Conservation (phyloP, 179 eudicot genomes). For the Gypsophila paniculata region DNA sequence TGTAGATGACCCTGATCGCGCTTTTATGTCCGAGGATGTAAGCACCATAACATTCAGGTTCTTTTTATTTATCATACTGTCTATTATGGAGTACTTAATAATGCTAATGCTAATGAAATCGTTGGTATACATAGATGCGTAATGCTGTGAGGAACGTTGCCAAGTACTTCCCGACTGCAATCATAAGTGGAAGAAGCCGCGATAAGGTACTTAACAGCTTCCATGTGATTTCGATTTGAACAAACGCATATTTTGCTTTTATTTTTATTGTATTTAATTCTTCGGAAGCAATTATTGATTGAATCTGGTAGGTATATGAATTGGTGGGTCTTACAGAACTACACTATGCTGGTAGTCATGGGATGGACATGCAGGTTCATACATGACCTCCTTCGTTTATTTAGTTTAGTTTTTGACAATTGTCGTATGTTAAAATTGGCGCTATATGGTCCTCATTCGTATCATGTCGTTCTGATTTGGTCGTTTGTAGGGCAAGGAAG, state of each 20-base stretch:
- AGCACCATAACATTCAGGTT: slow-evolving; percentile 11
- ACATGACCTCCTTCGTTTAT: neutral
- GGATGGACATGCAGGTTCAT: slow-evolving; percentile 80
- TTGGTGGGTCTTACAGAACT: slow-evolving; percentile 68
- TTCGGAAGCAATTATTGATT: neutral
- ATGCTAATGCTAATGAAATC: neutral
- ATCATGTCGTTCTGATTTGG: slow-evolving; percentile 1
- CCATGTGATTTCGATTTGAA: neutral
- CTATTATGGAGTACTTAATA: neutral
- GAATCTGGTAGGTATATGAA: slow-evolving; percentile 50
- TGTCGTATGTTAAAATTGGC: neutral
- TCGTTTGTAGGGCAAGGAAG: slow-evolving; percentile 55
- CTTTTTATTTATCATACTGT: neutral
- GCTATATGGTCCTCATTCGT: neutral
- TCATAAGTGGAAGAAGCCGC: slow-evolving; percentile 42
- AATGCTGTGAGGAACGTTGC: slow-evolving; percentile 36
- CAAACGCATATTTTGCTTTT: neutral
- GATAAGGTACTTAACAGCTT: slow-evolving; percentile 26
- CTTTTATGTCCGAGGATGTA: slow-evolving; percentile 38
- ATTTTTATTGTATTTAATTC: neutral
- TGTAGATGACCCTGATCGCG: slow-evolving; percentile 42
- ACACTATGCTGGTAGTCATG: slow-evolving; percentile 92
- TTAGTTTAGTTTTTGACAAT: neutral
- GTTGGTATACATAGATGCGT: slow-evolving; percentile 30
- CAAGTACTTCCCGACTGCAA: slow-evolving; percentile 41